phyloP scores from a whole-genome alignment of 257 asterid genomes.

The Penstemon davidsonii region DNA sequence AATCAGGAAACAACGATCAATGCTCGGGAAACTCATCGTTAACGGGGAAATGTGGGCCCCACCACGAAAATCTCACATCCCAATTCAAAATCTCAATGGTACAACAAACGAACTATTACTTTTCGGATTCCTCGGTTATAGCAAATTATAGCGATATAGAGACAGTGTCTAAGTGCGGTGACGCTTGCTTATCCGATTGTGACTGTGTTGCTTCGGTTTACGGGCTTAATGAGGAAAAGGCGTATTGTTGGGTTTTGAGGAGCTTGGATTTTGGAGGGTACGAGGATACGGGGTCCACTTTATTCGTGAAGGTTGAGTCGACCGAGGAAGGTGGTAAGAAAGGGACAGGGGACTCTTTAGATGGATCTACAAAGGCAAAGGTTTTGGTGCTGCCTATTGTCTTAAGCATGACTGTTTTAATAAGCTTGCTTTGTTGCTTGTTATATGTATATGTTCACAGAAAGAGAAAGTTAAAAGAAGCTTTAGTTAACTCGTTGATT shows the following conservation, averaged over 20 bases:
- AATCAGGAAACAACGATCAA: slow-evolving; percentile 25
- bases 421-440: slow-evolving; percentile 59
- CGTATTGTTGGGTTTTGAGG: slow-evolving; percentile 80
- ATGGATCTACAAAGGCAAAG: slow-evolving; percentile 42
- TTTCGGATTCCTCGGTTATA: slow-evolving; percentile 61
- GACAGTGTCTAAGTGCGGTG: slow-evolving; percentile 70
- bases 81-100: slow-evolving; percentile 43
- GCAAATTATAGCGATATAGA: slow-evolving; percentile 70
- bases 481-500: slow-evolving; percentile 59
- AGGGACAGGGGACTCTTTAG: slow-evolving; percentile 39
- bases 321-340: slow-evolving; percentile 16
- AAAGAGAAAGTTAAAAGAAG: slow-evolving; percentile 55
- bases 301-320: slow-evolving; percentile 65
- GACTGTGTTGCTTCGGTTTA: slow-evolving; percentile 80
- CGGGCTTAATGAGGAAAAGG: slow-evolving; percentile 76
- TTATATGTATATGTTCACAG: slow-evolving; percentile 49
- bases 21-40: slow-evolving; percentile 49
- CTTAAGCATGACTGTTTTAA: slow-evolving; percentile 55
- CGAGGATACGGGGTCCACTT: slow-evolving; percentile 71
- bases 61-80: slow-evolving; percentile 44
- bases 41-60: slow-evolving; percentile 54
- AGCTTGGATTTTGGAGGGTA: slow-evolving; percentile 81
- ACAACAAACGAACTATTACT: slow-evolving; percentile 69
- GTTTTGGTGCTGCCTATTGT: slow-evolving; percentile 76
- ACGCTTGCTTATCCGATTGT: slow-evolving; percentile 71